Percentiles rank a stretch among this genome's conserved stretches.
Conservation (phyloP, 148 eudicot species). For the Oxyria digyna region DNA sequence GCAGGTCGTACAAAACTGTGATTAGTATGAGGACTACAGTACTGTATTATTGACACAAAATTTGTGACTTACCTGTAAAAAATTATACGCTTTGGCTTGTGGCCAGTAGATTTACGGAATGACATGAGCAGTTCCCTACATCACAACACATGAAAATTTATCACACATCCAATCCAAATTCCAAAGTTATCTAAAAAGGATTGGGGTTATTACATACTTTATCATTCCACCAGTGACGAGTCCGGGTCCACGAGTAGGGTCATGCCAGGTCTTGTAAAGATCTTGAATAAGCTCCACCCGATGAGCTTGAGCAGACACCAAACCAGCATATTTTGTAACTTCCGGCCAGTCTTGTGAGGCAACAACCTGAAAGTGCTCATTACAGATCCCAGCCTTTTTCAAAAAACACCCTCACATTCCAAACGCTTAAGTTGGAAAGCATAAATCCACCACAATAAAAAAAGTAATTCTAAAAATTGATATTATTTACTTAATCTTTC, state of each 20-base stretch:
- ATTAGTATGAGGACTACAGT: no score
- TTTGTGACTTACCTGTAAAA: conserved; percentile 77
- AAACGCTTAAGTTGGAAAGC: no score
- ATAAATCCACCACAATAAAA: no score
- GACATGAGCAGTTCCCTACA: conserved; percentile 72
- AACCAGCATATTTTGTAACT: conserved; percentile 66
- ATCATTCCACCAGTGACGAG: conserved; percentile 75
- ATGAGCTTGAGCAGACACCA: conserved; percentile 75
- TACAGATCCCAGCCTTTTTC: no score
- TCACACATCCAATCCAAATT: conserved; percentile 43
- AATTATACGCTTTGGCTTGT: conserved; percentile 64
- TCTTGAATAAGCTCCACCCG: conserved; percentile 71
- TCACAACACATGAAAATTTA: background rate
- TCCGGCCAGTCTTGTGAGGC: conserved; percentile 88
- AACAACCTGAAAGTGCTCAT: no score
- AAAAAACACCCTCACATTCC: no score
- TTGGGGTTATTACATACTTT: conserved; percentile 31
- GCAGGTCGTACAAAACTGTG: no score
- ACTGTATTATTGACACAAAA: no score
- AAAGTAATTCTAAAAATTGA: no score
- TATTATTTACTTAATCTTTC: no score
- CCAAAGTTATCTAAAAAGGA: conserved; percentile 12
- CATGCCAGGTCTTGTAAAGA: conserved; percentile 54
- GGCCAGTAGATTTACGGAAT: conserved; percentile 60
- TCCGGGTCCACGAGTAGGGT: conserved; percentile 42